Evolutionary conservation across 2,329 filamentous ascomycete genomes (phyloP).

Genomic region (Colletotrichum viniferum): DNA sequence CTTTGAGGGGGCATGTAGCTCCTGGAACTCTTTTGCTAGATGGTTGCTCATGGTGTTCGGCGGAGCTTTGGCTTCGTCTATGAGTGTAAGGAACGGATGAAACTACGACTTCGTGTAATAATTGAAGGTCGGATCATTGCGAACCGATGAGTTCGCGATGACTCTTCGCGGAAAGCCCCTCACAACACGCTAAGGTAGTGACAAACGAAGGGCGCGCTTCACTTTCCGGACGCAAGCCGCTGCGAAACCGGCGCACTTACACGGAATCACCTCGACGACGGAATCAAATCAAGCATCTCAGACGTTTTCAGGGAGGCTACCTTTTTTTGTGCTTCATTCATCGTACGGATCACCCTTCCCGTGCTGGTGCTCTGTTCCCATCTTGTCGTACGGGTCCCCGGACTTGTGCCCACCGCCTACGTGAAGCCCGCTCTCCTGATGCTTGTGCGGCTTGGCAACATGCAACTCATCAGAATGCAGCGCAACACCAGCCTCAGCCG

Average conservation of each 20-base stretch:
- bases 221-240: background rate
- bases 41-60: conserved; percentile 22
- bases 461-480: conserved; percentile 6
- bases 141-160: background rate
- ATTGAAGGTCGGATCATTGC: background rate
- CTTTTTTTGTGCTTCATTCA: background rate
- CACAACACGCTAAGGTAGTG: background rate
- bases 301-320: background rate
- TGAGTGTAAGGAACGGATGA: rapidly evolving
- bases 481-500: conserved; percentile 1
- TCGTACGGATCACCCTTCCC: background rate
- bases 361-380: background rate
- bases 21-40: conserved; percentile 38
- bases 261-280: background rate
- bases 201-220: background rate
- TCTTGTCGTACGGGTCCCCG: background rate
- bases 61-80: rapidly evolving
- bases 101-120: rapidly evolving
- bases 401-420: background rate
- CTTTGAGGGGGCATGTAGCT: conserved; percentile 53
- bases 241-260: background rate
- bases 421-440: background rate
- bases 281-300: background rate
- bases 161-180: background rate
- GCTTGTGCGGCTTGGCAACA: background rate